Conservation (phyloP, 192 early-diverging fungal species). For the Chytriomyces sp. region DNA sequence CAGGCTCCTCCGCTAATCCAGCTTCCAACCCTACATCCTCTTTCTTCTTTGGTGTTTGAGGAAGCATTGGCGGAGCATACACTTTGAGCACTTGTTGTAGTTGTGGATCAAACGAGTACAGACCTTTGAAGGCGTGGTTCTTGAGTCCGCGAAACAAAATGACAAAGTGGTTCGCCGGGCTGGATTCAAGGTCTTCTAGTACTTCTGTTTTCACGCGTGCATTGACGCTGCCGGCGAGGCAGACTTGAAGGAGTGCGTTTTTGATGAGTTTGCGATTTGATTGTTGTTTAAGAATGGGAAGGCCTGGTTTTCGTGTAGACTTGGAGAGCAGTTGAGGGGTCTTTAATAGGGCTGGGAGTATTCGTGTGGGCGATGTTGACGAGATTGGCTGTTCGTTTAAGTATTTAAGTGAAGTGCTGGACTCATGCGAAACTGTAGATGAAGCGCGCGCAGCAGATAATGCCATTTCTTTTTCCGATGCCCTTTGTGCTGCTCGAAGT, state of each 20-base stretch:
- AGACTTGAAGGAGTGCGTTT: conserved; percentile 59
- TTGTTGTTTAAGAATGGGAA: conserved; percentile 26
- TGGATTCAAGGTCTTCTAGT: conserved; percentile 52
- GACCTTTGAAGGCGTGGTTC: conserved; percentile 55
- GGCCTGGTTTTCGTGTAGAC: not conserved
- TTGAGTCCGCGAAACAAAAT: conserved; percentile 52
- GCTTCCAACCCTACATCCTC: not conserved
- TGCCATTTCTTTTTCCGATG: conserved; percentile 27
- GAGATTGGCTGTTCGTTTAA: not conserved
- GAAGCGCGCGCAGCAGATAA: not conserved
- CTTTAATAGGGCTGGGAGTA: too few relatives aligned
- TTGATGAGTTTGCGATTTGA: conserved; percentile 51
- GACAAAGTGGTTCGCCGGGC: conserved; percentile 47
- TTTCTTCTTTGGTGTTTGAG: conserved; percentile 4
- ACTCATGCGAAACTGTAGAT: conserved; percentile 18
- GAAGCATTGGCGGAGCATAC: conserved; percentile 26
- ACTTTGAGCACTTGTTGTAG: conserved; percentile 45
- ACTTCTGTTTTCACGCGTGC: conserved; percentile 50
- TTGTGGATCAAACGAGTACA: conserved; percentile 52
- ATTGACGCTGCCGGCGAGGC: conserved; percentile 54
- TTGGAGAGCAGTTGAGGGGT: too few relatives aligned
- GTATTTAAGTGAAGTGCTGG: not conserved
- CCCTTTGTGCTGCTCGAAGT: conserved; percentile 7
- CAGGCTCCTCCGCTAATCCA: not conserved
- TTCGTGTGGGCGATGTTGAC: not conserved